Percentiles rank a stretch among this genome's conserved stretches.
phyloP scores from a whole-genome alignment of 345 rosid species.

The Rhizophora apiculata region DNA sequence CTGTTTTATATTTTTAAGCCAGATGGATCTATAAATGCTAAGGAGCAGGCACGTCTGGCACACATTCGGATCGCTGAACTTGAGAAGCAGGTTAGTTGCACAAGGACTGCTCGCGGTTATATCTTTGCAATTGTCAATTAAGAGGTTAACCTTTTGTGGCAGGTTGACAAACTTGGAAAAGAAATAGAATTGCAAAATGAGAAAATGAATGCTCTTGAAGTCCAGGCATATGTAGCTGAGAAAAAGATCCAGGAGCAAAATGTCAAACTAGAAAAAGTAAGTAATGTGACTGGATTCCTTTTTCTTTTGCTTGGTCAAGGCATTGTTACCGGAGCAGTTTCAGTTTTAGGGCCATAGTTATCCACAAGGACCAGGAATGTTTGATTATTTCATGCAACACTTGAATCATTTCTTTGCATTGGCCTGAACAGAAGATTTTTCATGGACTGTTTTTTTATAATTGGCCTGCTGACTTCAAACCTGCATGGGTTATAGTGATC shows the following conservation, averaged over 20 bases:
- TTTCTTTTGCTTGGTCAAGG: not conserved
- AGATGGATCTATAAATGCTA: conserved; percentile 2
- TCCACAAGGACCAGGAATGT: too few species aligned
- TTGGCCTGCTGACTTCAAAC: too few species aligned
- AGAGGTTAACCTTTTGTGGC: not conserved
- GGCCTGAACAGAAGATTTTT: too few species aligned
- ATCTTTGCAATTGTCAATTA: conserved; percentile 1
- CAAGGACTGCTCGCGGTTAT: not conserved
- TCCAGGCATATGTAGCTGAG: conserved; percentile 28
- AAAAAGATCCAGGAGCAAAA: conserved; percentile 27
- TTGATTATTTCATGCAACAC: too few species aligned
- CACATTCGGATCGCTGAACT: conserved; percentile 28
- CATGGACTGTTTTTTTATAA: too few species aligned
- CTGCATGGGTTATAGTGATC: too few species aligned
- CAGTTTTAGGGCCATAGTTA: not conserved
- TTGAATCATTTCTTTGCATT: too few species aligned
- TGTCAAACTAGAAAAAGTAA: conserved; percentile 34
- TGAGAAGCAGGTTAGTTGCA: conserved; percentile 40
- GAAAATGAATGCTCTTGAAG: conserved; percentile 32
- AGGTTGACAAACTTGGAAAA: conserved; percentile 30
- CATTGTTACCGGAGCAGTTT: not conserved
- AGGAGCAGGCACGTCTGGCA: conserved; percentile 19
- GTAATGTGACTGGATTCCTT: not conserved
- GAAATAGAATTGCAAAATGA: conserved; percentile 35
- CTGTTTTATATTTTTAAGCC: conserved; percentile 13